These are phyloP conservation scores for Penicillium simplicissimum DNA, from an alignment of 495 filamentous ascomycete species.

Conservation along the genomic window DNA sequence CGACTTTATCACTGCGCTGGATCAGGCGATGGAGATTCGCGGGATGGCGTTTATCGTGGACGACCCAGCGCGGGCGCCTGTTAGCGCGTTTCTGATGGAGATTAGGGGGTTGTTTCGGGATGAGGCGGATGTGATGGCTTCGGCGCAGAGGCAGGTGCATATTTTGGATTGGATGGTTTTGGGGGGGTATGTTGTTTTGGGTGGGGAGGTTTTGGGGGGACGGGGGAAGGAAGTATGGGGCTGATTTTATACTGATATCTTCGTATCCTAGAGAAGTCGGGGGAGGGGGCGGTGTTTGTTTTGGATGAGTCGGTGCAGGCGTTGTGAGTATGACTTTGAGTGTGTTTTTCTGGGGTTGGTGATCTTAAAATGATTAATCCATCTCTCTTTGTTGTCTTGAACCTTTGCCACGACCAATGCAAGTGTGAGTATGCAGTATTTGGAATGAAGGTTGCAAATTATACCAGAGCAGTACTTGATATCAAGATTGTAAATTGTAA, in stretches of 20 bases:
- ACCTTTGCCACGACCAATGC: too few relatives aligned
- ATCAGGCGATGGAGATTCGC: background rate
- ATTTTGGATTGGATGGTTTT: conserved; percentile 1
- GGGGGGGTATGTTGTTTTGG: conserved; percentile 7
- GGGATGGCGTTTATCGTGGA: background rate
- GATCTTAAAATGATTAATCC: background rate
- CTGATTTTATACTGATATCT: background rate
- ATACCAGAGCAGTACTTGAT: background rate
- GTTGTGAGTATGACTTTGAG: background rate
- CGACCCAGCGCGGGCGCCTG: background rate
- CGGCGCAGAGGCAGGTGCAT: conserved; percentile 6
- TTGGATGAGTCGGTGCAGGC: background rate
- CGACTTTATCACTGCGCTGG: background rate
- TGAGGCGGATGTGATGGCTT: background rate
- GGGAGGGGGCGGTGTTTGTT: background rate
- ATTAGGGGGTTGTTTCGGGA: background rate
- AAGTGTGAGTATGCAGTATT: background rate
- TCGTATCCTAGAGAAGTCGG: too few relatives aligned
- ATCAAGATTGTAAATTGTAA: conserved; percentile 1
- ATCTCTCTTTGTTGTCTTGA: too few relatives aligned
- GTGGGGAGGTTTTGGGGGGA: conserved; percentile 6
- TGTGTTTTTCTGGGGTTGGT: background rate
- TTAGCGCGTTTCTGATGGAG: conserved; percentile 1
- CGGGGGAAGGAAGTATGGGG: background rate
- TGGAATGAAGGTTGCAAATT: background rate